Percentiles rank a stretch among this genome's conserved stretches.
phyloP scores from a whole-genome alignment of 306 rosid species.

The Datisca glomerata region DNA sequence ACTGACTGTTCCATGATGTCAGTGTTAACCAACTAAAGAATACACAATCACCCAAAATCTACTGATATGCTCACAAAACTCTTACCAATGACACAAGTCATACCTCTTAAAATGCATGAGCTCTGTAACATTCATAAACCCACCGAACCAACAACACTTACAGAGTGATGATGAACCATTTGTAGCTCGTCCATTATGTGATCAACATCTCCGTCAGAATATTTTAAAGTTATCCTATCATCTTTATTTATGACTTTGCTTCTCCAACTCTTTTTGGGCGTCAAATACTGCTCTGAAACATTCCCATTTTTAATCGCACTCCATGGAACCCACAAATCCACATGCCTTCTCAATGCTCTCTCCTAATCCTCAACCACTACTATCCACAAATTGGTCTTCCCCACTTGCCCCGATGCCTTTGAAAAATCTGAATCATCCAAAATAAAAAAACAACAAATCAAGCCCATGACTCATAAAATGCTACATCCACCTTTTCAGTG shows the following conservation, averaged over 20 bases:
- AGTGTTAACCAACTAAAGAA: too few species aligned
- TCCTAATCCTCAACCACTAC: constrained; percentile 83
- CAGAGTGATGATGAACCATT: too few species aligned
- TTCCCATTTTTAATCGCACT: constrained; percentile 62
- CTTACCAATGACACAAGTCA: too few species aligned
- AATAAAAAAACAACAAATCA: constrained; percentile 71
- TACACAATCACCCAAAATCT: too few species aligned
- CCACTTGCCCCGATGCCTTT: constrained; percentile 61
- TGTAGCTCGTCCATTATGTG: constrained; percentile 39
- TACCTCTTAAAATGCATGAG: too few species aligned
- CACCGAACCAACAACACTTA: too few species aligned
- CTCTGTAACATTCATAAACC: too few species aligned
- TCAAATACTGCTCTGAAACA: constrained; percentile 33
- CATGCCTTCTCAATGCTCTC: constrained; percentile 51
- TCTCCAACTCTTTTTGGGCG: constrained; percentile 21
- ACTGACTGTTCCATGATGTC: too few species aligned
- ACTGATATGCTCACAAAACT: too few species aligned
- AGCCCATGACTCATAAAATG: constrained; percentile 74
- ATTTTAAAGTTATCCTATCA: constrained; percentile 21
- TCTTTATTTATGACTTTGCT: constrained; percentile 14
- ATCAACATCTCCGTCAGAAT: constrained; percentile 19
- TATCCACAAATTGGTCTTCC: constrained; percentile 55
- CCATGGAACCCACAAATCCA: constrained; percentile 92
- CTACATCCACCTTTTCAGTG: constrained; percentile 69
- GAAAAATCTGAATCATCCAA: constrained; percentile 79